These are phyloP conservation scores for Boletellus ananas DNA, from an alignment of 768 basidiomycete species.

Conservation along the genomic window DNA sequence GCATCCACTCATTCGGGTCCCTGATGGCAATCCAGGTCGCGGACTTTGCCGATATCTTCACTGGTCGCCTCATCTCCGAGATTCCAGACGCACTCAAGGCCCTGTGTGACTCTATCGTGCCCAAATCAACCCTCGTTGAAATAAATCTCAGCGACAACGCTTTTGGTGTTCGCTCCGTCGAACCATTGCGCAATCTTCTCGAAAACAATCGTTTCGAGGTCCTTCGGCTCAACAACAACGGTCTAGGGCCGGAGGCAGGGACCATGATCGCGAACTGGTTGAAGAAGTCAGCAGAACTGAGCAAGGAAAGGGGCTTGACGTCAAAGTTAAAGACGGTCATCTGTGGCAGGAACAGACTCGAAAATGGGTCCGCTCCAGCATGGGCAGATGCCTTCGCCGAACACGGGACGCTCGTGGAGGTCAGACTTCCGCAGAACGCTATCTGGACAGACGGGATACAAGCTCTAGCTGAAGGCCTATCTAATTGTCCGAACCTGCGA, in stretches of 20 bases:
- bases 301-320: slow-evolving; percentile 58
- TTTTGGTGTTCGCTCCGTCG: slow-evolving; percentile 92
- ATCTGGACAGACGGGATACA: slow-evolving; percentile 90
- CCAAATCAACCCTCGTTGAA: slow-evolving; percentile 77
- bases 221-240: slow-evolving; percentile 94
- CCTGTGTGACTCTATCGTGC: slow-evolving; percentile 82
- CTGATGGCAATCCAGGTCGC: slow-evolving; percentile 60
- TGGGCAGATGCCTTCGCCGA: slow-evolving; percentile 90
- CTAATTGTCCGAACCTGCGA: slow-evolving; percentile 60
- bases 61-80: slow-evolving; percentile 91
- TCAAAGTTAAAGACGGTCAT: slow-evolving; percentile 78
- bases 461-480: slow-evolving; percentile 70
- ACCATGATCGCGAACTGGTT: slow-evolving; percentile 81
- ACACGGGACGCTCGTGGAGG: slow-evolving; percentile 76
- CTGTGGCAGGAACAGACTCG: slow-evolving; percentile 94
- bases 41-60: slow-evolving; percentile 97
- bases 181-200: slow-evolving; percentile 89
- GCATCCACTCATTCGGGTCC: neutral
- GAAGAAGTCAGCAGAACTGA: slow-evolving; percentile 65
- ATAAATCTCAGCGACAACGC: slow-evolving; percentile 95
- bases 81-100: slow-evolving; percentile 88
- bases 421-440: slow-evolving; percentile 97
- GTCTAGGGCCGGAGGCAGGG: slow-evolving; percentile 89
- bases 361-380: slow-evolving; percentile 76
- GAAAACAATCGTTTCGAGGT: slow-evolving; percentile 74